Percentiles rank a stretch among this genome's conserved stretches.
These are phyloP conservation scores for Clonostachys byssicola DNA, from an alignment of 2,329 filamentous ascomycete species.

Conservation along the genomic window DNA sequence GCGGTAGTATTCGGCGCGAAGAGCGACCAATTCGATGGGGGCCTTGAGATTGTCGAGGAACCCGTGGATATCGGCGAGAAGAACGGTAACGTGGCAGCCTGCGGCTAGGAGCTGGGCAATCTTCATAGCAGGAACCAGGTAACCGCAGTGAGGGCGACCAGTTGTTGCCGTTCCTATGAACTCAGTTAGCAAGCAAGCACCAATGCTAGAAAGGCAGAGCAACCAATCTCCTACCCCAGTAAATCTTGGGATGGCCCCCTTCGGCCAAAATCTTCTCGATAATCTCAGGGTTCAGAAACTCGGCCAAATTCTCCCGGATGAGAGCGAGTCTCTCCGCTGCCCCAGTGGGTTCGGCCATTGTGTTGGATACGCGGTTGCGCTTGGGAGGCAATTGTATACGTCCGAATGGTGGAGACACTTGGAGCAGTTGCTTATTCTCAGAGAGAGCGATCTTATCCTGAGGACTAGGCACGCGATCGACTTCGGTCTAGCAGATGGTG, in stretches of 20 bases:
- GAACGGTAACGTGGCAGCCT: constrained; percentile 76
- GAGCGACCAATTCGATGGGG: constrained; percentile 80
- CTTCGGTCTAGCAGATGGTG: too few species aligned
- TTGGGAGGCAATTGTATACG: too few species aligned
- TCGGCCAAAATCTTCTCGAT: constrained; percentile 69
- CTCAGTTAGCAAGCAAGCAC: background rate
- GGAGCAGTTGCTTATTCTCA: too few species aligned
- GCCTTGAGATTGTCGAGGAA: constrained; percentile 84
- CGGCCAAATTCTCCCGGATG: constrained; percentile 76
- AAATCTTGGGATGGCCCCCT: constrained; percentile 70
- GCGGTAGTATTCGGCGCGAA: constrained; percentile 80
- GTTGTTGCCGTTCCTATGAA: constrained; percentile 69
- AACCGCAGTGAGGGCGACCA: constrained; percentile 83
- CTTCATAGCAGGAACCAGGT: constrained; percentile 86
- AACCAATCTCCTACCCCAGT: constrained; percentile 60
- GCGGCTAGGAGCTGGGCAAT: constrained; percentile 83
- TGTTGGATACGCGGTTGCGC: too few species aligned
- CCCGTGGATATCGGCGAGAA: constrained; percentile 72
- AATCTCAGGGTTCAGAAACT: constrained; percentile 81
- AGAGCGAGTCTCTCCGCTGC: constrained; percentile 64
- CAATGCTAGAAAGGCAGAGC: constrained; percentile 1
- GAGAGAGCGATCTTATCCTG: too few species aligned
- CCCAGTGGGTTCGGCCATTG: too few species aligned
- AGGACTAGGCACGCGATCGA: too few species aligned
- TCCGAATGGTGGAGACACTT: too few species aligned